These are phyloP conservation scores for Plasmodium ovale DNA, from an alignment of 169 alveolate species.

Conservation along the genomic window DNA sequence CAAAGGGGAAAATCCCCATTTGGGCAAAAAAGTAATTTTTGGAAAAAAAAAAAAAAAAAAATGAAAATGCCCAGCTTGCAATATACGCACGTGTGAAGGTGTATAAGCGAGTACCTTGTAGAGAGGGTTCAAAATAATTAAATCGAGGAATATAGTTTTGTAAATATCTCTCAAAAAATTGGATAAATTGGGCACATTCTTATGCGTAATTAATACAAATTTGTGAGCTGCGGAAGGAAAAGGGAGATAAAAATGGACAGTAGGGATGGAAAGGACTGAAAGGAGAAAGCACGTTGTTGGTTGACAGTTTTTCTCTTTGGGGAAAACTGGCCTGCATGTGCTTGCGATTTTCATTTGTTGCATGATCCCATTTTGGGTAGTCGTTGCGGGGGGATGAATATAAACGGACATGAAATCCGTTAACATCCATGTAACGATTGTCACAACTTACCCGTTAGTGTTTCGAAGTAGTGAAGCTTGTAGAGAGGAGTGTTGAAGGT, in stretches of 20 bases:
- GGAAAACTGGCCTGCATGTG: not conserved
- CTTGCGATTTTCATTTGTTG: not conserved
- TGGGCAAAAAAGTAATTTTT: no score
- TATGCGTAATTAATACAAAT: conserved; percentile 62
- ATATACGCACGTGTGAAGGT: not conserved
- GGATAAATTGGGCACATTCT: conserved; percentile 55
- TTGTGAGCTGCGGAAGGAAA: conserved; percentile 42
- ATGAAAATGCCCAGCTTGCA: not conserved
- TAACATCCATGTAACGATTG: not conserved
- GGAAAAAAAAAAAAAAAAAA: not conserved
- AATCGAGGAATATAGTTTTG: conserved; percentile 61
- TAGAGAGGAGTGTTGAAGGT: conserved; percentile 65
- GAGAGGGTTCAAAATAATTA: conserved; percentile 53
- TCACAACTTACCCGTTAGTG: conserved; percentile 45
- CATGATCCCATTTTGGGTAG: no score
- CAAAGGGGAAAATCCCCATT: not conserved
- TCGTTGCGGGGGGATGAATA: not conserved
- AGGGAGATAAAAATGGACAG: not conserved
- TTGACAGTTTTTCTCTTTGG: no score
- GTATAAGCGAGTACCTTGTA: conserved; percentile 27
- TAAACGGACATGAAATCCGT: not conserved
- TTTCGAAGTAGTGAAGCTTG: conserved; percentile 65
- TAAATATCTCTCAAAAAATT: conserved; percentile 50
- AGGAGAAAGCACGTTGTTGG: no score
- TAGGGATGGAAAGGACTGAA: no score